These are phyloP conservation scores for Symbiodinium natans DNA, from an alignment of 73 alveolate genomes.

Conservation along the genomic window DNA sequence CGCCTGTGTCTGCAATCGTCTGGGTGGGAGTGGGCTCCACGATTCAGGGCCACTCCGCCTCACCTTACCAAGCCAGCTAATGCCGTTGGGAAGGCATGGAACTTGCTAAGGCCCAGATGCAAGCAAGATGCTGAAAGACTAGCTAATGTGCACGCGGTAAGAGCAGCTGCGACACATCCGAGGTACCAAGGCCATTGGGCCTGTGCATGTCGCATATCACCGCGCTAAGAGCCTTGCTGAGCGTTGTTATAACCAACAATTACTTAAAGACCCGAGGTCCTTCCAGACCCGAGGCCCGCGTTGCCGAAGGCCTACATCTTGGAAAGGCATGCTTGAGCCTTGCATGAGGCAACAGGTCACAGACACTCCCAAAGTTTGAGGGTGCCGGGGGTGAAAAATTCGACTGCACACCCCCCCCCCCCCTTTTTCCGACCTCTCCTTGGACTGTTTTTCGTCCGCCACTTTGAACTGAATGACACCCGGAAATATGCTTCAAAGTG, in stretches of 20 bases:
- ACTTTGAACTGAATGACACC: too few species aligned
- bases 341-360: too few species aligned
- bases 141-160: neutral
- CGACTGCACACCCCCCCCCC: too few species aligned
- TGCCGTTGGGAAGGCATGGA: too few species aligned
- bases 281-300: constrained; percentile 17
- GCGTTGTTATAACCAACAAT: neutral
- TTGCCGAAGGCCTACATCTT: constrained; percentile 9
- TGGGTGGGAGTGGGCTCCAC: neutral
- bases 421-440: too few species aligned
- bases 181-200: constrained; percentile 18
- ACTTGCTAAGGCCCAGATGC: neutral
- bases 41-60: neutral
- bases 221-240: neutral
- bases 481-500: too few species aligned
- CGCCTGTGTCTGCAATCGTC: neutral
- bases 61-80: neutral
- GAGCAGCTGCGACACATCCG: neutral
- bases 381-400: too few species aligned
- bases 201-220: neutral
- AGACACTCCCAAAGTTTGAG: too few species aligned
- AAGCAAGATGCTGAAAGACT: neutral
- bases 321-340: constrained; percentile 14
- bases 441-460: too few species aligned
- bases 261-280: neutral